These are phyloP conservation scores for Auricularia auricula-judae DNA, from an alignment of 768 basidiomycete genomes.

Conservation along the genomic window DNA sequence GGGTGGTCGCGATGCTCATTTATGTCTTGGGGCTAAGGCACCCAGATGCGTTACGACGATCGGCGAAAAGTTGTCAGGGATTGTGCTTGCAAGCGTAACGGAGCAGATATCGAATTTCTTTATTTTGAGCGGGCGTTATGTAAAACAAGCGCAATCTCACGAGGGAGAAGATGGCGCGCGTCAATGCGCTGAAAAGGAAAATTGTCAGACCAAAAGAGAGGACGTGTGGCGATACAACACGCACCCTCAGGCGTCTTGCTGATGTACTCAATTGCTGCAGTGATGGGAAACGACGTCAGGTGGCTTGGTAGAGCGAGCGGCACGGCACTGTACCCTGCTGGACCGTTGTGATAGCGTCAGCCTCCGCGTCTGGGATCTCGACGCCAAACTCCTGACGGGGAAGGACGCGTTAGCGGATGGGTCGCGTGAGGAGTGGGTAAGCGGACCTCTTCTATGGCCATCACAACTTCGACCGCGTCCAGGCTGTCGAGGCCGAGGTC, in stretches of 20 bases:
- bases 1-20: background rate
- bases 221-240: slow-evolving; percentile 7
- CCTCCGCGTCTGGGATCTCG: slow-evolving; percentile 96
- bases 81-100: background rate
- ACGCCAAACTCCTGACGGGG: slow-evolving; percentile 77
- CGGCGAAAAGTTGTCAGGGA: background rate
- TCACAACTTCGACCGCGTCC: slow-evolving; percentile 95
- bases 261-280: slow-evolving; percentile 86
- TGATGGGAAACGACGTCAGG: background rate
- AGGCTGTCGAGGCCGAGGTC: slow-evolving; percentile 92
- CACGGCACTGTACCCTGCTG: slow-evolving; percentile 56
- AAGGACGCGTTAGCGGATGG: background rate
- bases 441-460: slow-evolving; percentile 90
- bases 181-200: slow-evolving; percentile 1
- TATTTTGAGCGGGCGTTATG: background rate
- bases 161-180: background rate
- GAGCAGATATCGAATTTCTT: background rate
- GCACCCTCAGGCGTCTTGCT: slow-evolving; percentile 83
- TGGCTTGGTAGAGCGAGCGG: slow-evolving; percentile 7
- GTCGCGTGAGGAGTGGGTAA: background rate
- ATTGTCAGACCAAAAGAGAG: background rate
- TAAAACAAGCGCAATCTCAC: background rate
- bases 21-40: background rate
- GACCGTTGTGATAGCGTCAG: slow-evolving; percentile 87
- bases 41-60: background rate